These are phyloP conservation scores for Mycena haematopus DNA, from an alignment of 768 basidiomycete species.

Conservation along the genomic window DNA sequence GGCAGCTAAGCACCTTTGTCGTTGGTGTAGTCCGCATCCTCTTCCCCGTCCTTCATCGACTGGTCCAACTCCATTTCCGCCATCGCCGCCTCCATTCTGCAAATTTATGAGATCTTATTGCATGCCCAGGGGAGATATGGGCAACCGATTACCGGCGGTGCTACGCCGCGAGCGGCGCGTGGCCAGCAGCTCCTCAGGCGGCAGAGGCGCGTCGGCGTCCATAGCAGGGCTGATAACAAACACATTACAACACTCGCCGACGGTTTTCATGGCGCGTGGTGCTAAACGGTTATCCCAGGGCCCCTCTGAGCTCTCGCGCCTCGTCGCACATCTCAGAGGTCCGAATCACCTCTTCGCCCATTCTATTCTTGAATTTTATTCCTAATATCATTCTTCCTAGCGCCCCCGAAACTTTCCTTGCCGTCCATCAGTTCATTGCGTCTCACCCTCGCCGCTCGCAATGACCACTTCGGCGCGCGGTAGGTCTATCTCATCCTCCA, in stretches of 20 bases:
- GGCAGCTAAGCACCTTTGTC: conserved; percentile 56
- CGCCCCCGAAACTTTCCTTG: conserved; percentile 21
- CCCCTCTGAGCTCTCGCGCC: conserved; percentile 17
- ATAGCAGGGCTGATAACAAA: conserved; percentile 11
- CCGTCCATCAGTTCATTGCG: conserved; percentile 18
- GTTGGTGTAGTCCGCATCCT: conserved; percentile 74
- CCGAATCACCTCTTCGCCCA: background rate
- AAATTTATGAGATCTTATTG: conserved; percentile 14
- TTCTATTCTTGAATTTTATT: background rate
- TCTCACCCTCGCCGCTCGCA: conserved; percentile 62
- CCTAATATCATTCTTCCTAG: no score
- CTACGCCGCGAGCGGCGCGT: conserved; percentile 69
- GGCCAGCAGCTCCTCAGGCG: conserved; percentile 54
- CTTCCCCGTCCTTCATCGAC: conserved; percentile 63
- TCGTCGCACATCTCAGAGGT: conserved; percentile 26
- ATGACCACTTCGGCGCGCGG: conserved; percentile 82
- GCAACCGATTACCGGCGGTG: conserved; percentile 81
- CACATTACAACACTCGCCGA: no score
- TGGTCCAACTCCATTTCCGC: conserved; percentile 72
- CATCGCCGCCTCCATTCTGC: conserved; percentile 79
- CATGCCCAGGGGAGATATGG: background rate
- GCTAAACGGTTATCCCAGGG: conserved; percentile 11
- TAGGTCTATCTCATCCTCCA: conserved; percentile 38
- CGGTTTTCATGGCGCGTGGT: conserved; percentile 20
- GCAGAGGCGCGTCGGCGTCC: conserved; percentile 29